Conservation (phyloP, 2,329 filamentous ascomycete genomes). For the Phoma herbarum region DNA sequence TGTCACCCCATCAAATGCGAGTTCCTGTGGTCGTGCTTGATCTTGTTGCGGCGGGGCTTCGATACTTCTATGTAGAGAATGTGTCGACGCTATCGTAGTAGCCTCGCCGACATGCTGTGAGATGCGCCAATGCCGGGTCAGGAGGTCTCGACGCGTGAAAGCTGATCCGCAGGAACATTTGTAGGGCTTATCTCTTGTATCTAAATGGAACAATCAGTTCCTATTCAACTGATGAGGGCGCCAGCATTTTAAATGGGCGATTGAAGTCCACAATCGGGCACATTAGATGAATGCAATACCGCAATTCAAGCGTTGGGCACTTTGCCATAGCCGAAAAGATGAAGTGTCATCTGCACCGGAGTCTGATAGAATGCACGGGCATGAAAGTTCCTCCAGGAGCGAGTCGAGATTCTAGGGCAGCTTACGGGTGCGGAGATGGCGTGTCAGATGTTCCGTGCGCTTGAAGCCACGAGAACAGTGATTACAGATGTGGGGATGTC, state of each 20-base stretch:
- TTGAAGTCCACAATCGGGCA: not conserved
- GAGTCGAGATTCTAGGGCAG: constrained; percentile 10
- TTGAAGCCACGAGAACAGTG: constrained; percentile 43
- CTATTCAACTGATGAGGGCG: not conserved
- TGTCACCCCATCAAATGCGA: constrained; percentile 4
- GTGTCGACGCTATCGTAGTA: constrained; percentile 11
- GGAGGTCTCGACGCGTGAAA: constrained; percentile 42
- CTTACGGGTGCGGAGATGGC: constrained; percentile 45
- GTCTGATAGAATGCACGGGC: too few species aligned
- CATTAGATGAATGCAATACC: not conserved
- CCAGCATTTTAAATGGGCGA: too few species aligned
- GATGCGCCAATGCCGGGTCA: constrained; percentile 45
- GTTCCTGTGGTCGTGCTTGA: not conserved
- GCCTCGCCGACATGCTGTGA: constrained; percentile 31
- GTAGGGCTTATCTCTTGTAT: constrained; percentile 45
- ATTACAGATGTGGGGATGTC: constrained; percentile 37
- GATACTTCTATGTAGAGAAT: constrained; percentile 16
- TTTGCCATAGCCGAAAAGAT: not conserved
- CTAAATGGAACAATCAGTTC: constrained; percentile 27
- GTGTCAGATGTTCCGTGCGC: constrained; percentile 42
- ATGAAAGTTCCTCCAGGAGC: not conserved
- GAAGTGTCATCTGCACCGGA: too few species aligned
- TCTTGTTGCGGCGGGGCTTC: constrained; percentile 4
- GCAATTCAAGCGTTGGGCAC: not conserved
- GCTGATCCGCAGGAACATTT: constrained; percentile 39